Conservation (phyloP, 345 rosid species). For the Citrus sp. region DNA sequence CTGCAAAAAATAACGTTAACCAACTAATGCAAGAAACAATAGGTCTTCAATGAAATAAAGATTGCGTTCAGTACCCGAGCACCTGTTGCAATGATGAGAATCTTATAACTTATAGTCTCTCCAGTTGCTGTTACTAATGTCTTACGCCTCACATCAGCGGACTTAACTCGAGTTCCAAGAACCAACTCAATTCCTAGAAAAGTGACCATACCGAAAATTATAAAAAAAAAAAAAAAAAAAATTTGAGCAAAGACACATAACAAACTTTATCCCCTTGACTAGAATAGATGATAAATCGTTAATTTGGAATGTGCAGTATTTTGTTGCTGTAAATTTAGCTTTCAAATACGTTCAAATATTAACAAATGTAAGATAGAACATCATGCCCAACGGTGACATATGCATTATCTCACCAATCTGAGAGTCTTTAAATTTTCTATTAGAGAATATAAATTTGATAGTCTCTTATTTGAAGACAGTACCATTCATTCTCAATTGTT, state of each 20-base stretch:
- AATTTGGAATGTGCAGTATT: too few relatives aligned
- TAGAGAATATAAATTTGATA: neutral
- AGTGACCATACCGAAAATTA: slow-evolving; percentile 3
- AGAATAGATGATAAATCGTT: neutral
- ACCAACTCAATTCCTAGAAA: slow-evolving; percentile 87
- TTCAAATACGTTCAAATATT: neutral
- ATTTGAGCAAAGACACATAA: neutral
- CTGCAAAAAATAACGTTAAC: neutral
- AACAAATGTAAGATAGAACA: neutral
- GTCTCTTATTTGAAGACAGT: neutral
- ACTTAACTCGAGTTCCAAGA: slow-evolving; percentile 86
- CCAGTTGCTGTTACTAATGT: slow-evolving; percentile 82
- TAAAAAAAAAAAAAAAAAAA: neutral
- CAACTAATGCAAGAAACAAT: slow-evolving; percentile 1
- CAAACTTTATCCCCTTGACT: neutral
- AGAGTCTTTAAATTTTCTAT: neutral
- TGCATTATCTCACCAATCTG: neutral
- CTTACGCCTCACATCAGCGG: slow-evolving; percentile 85
- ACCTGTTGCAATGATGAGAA: slow-evolving; percentile 93
- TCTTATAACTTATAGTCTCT: slow-evolving; percentile 89
- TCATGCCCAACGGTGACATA: neutral
- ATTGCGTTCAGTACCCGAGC: slow-evolving; percentile 82
- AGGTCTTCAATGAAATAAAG: slow-evolving; percentile 19
- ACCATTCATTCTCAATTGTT: neutral
- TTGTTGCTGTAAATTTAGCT: neutral